Base-by-base conservation (phyloP, 2,329 filamentous ascomycete species). In the Aureobasidium zeae region DNA sequence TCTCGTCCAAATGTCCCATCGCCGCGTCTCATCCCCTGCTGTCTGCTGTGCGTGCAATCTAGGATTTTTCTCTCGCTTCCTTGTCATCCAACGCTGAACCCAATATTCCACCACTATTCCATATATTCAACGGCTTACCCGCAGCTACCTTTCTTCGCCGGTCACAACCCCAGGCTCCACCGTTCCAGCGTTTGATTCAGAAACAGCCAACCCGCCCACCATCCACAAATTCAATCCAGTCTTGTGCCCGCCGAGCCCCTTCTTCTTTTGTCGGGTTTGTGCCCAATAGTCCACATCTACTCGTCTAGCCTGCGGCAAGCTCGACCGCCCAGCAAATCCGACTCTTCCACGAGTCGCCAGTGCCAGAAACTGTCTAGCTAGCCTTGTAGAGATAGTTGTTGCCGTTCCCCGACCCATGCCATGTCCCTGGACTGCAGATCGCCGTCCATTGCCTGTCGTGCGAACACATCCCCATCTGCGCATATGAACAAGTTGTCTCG, bases 321-420 rank as follows among this genome's bases (percentile, higher is more conserved):
- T n/a, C n/a, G n/a, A n/a, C n/a, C n/a, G n/a, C n/a, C n/a, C n/a
- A n/a, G n/a, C n/a, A n/a, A 19, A 19, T 26, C 22, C 15, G 11
- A 20, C 24, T 13, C 35, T 29, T 25, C 36, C 36, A 39, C 36
- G 36, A 39, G 36, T 39, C 36, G 38, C 17, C 16, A 25, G 13
- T 12, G n/a, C 20, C 7, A 26, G 28, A n/a, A 15, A 5, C 5
- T 13, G 7, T 21, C 10, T 34, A 36, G 33, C 16, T 21, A 39
- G 39, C 39, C 39, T 30, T 43, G 39, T n/a, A 16, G 21, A 43
- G 26, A 43, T 43, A 33, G 39, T 22, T 20, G 22, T 26, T 16
- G n/a, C 17, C 16, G 21, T 33, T 43, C 17, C 39, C 39, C 29
- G 17, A 15, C 25, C 24, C 8, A 3, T 20, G 11, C 8, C 20